Evolutionary conservation across 148 eudicot genomes (phyloP), one percentile per base, ranked within the genome.

Genomic region (Camellia lanceoleosa): DNA sequence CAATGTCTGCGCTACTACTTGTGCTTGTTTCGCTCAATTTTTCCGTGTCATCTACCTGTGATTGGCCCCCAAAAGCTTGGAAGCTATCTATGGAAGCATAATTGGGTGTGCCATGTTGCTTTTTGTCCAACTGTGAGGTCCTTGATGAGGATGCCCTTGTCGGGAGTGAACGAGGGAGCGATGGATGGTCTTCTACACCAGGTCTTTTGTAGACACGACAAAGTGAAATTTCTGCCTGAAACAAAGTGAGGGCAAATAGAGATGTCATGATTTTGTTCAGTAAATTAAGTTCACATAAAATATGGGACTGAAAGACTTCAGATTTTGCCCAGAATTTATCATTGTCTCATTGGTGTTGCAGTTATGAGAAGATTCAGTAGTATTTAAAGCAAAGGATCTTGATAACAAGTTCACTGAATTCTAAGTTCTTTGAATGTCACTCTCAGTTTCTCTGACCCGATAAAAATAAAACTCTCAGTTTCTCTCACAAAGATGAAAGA

Each of bases 161-260:
- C 4, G 83, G 74, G 23, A 87, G 72, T 3, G 85, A 81, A 11
- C 91, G 89, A 4, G 92, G 91, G 68, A 89, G 84, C 4, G 96
- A 89, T 0, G 90, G 90, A 75, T 92, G 90, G 65, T 95, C 94
- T 78, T 92, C 97, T 11, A 93, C 92, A 8, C 98, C 97, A 1
- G 97, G 80, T 76, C 98, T 77, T 82, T 95, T 95, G 86, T 95
- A 93, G 70, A 95, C 97, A 5, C 97, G 91, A 73, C 98, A 95
- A 9, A 95, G 86, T 3, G 98, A 93, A 4, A 93, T 93, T 82
- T 95, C 98, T 60, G 89, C 90, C 98, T 95, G 89, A 68, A 80
- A 74, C 62, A 11, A 2, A 14, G 41, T 5, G 14, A 74, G 18
- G 11, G 7, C 74, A 71, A 20, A 20, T 54, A 55, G 11, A 73